Conservation (phyloP, 2,329 filamentous ascomycete species). For the Paraconiothyrium brasiliense region DNA sequence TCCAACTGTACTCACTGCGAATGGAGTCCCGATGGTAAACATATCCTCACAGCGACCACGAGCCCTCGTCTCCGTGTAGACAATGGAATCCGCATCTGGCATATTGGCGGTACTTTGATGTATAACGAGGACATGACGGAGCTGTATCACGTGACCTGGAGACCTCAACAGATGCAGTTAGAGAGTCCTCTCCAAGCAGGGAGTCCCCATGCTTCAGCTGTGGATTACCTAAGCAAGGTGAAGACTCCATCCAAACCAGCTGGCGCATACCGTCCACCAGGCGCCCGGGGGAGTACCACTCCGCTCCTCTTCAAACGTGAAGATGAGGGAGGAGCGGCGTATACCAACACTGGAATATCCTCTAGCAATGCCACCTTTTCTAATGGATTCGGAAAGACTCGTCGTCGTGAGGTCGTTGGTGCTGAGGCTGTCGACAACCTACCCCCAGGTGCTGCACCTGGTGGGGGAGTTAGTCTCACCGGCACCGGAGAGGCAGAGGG, state of each 20-base stretch:
- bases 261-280: conserved; percentile 95
- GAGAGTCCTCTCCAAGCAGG: conserved; percentile 78
- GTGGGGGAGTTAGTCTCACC: conserved; percentile 71
- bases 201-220: conserved; percentile 81
- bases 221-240: conserved; percentile 81
- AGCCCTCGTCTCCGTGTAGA: conserved; percentile 94
- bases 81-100: conserved; percentile 96
- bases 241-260: conserved; percentile 97
- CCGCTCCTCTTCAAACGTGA: conserved; percentile 97
- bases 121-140: conserved; percentile 96
- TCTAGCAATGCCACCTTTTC: conserved; percentile 63
- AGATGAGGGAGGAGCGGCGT: conserved; percentile 92
- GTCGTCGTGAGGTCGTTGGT: conserved; percentile 83
- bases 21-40: conserved; percentile 96
- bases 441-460: conserved; percentile 74
- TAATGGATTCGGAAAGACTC: conserved; percentile 81
- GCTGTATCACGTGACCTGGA: conserved; percentile 88
- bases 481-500: conserved; percentile 74
- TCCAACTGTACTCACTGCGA: conserved; percentile 96
- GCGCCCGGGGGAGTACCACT: conserved; percentile 86
- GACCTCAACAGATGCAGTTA: conserved; percentile 73
- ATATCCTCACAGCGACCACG: conserved; percentile 97
- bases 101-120: conserved; percentile 86
- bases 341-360: conserved; percentile 79
- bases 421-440: conserved; percentile 75